Conservation (phyloP, 176 grass and related monocot genomes). For the Triticum monococcum region DNA sequence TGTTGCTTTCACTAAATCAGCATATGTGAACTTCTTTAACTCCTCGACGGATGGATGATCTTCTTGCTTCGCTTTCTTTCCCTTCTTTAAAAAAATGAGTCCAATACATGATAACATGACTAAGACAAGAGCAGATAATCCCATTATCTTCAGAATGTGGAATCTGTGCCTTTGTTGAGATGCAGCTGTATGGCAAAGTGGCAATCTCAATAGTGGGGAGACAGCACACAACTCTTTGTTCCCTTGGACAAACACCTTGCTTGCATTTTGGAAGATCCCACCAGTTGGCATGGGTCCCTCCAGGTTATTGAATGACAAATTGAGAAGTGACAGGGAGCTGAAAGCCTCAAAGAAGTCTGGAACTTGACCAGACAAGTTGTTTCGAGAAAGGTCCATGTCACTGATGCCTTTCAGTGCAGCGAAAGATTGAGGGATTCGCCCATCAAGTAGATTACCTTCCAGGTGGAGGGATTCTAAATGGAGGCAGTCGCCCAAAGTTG, state of each 20-base stretch:
- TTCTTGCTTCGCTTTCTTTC: not conserved
- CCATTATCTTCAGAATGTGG: too few species aligned
- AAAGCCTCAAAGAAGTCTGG: constrained; percentile 24
- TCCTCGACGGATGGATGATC: not conserved
- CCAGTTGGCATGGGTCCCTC: constrained; percentile 37
- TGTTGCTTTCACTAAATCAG: constrained; percentile 42
- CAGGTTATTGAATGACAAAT: constrained; percentile 53
- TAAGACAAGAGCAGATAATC: too few species aligned
- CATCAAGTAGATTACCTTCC: constrained; percentile 29
- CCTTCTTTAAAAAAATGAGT: not conserved
- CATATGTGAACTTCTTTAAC: constrained; percentile 29
- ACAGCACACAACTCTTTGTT: constrained; percentile 35
- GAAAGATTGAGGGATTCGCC: constrained; percentile 32
- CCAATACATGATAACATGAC: not conserved
- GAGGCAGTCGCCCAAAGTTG: constrained; percentile 22
- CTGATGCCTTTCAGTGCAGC: not conserved
- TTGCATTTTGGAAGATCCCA: constrained; percentile 34
- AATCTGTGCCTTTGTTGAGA: not conserved
- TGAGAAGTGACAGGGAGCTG: not conserved
- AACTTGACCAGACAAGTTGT: constrained; percentile 46
- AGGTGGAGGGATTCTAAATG: constrained; percentile 26
- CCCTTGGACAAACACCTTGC: constrained; percentile 23
- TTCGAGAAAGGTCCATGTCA: constrained; percentile 30
- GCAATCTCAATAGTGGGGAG: not conserved
- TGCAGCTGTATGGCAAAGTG: not conserved